A percentile compares a stretch with the other conserved stretches of the same genome.
Evolutionary conservation across 768 basidiomycete species (phyloP).

Genomic region (Podaxis rugospora): DNA sequence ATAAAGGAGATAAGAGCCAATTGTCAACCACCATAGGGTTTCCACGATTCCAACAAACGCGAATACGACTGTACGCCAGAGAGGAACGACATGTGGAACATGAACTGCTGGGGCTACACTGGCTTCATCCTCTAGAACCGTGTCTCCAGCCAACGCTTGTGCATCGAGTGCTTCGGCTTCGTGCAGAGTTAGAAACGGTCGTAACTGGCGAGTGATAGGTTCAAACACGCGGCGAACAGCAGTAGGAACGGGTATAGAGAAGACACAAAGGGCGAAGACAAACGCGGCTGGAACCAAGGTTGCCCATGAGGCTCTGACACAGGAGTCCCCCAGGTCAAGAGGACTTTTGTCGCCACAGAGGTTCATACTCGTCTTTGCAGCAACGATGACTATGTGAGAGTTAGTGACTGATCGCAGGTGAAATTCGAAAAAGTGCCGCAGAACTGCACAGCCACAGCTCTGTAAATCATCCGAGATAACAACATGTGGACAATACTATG

Average conservation of each 20-base stretch:
- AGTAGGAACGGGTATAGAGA: constrained; percentile 27
- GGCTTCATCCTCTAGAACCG: background rate
- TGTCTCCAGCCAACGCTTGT: constrained; percentile 13
- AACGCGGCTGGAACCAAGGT: constrained; percentile 42
- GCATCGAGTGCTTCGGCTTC: constrained; percentile 51
- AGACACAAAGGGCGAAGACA: constrained; percentile 39
- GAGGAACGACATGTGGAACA: constrained; percentile 28
- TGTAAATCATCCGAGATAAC: too few species aligned
- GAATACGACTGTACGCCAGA: constrained; percentile 47
- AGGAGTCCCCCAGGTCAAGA: constrained; percentile 40
- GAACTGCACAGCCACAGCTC: too few species aligned
- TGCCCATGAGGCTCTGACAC: constrained; percentile 50
- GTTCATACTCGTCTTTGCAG: constrained; percentile 20
- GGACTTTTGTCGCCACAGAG: constrained; percentile 29
- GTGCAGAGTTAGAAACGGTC: constrained; percentile 41
- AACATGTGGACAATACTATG: too few species aligned
- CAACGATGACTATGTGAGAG: background rate
- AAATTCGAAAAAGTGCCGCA: too few species aligned
- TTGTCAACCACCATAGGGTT: constrained; percentile 53
- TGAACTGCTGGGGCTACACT: constrained; percentile 12
- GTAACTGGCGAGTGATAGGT: constrained; percentile 29
- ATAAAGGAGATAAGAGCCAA: constrained; percentile 52
- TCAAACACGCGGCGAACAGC: constrained; percentile 20
- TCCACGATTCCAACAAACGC: constrained; percentile 52
- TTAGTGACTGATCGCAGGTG: too few species aligned